These are phyloP conservation scores for Haplographium delicatum DNA, from an alignment of 495 filamentous ascomycete species.

Conservation along the genomic window DNA sequence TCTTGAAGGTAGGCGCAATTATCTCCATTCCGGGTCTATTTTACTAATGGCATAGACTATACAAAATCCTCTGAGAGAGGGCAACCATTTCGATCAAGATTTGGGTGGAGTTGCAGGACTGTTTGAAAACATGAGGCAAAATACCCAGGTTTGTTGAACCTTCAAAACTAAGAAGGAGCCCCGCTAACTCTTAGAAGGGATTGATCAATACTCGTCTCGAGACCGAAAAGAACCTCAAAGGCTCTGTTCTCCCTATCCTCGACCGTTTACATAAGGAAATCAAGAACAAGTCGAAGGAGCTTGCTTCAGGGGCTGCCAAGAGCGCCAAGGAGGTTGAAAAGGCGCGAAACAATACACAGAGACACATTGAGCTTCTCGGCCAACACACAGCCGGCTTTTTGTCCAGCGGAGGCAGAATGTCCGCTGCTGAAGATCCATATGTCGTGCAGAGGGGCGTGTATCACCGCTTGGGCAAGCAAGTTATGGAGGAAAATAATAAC, in stretches of 20 bases:
- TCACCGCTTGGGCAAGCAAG: conserved; percentile 82
- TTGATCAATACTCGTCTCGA: conserved; percentile 82
- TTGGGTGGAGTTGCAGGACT: conserved; percentile 78
- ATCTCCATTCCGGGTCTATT: background rate
- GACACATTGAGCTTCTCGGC: conserved; percentile 89
- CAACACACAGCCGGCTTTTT: conserved; percentile 75
- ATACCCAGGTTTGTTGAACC: conserved; percentile 62
- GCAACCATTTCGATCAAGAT: conserved; percentile 84
- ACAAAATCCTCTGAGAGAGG: conserved; percentile 76
- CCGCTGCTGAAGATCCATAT: conserved; percentile 77
- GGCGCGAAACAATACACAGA: conserved; percentile 79
- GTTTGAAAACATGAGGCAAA: conserved; percentile 88
- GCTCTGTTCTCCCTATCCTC: conserved; percentile 76
- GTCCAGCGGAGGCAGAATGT: conserved; percentile 59
- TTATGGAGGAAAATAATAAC: conserved; percentile 92
- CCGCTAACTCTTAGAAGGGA: conserved; percentile 39
- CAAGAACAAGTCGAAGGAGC: conserved; percentile 89
- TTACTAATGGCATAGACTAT: conserved; percentile 54
- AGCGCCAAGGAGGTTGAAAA: conserved; percentile 86
- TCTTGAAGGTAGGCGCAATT: conserved; percentile 63
- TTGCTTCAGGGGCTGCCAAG: conserved; percentile 78
- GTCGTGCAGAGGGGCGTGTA: conserved; percentile 74
- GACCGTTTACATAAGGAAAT: conserved; percentile 92
- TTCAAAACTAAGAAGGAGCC: background rate
- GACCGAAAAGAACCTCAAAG: conserved; percentile 81